Percentiles rank a stretch among this genome's conserved stretches.
Conservation (phyloP, 2,329 filamentous ascomycete genomes). For the Bipolaris sorokiniana region DNA sequence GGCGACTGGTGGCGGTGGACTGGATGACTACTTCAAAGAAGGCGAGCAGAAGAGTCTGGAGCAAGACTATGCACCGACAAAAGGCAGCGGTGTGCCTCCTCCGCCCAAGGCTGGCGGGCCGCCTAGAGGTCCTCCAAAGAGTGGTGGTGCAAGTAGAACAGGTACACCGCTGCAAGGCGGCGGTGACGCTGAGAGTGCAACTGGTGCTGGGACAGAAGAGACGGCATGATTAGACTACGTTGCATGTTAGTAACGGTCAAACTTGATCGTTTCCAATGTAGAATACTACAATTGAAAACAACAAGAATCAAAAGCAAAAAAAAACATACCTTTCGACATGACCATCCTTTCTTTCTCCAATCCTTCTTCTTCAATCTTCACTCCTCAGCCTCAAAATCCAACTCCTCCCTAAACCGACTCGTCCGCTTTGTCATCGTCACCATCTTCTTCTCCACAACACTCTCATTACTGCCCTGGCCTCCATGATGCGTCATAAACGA, state of each 20-base stretch:
- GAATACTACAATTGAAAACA: not conserved
- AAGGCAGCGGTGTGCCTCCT: slow-evolving; percentile 42
- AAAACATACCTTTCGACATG: slow-evolving; percentile 18
- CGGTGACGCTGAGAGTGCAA: slow-evolving; percentile 3
- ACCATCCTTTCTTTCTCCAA: not conserved
- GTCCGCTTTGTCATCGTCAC: slow-evolving; percentile 28
- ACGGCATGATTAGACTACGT: slow-evolving; percentile 2
- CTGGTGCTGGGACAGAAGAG: slow-evolving; percentile 14
- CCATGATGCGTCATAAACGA: slow-evolving; percentile 28
- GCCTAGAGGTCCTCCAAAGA: slow-evolving; percentile 45
- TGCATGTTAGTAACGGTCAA: slow-evolving; percentile 3
- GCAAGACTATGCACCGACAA: slow-evolving; percentile 48
- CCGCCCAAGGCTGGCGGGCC: slow-evolving; percentile 47
- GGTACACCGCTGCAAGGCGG: slow-evolving; percentile 21
- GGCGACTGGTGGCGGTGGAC: slow-evolving; percentile 34
- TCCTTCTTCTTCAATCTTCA: not conserved
- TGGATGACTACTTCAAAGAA: slow-evolving; percentile 56
- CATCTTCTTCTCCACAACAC: slow-evolving; percentile 26
- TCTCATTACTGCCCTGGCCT: slow-evolving; percentile 20
- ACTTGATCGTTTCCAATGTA: not conserved
- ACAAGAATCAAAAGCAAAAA: not conserved
- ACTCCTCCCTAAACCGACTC: slow-evolving; percentile 44
- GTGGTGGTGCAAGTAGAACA: slow-evolving; percentile 22
- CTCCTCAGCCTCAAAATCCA: slow-evolving; percentile 24
- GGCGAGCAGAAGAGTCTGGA: slow-evolving; percentile 54